Evolutionary conservation across 2,329 filamentous ascomycete genomes (phyloP), one percentile per base, ranked within the genome.

Genomic region (Colletotrichum sp.): DNA sequence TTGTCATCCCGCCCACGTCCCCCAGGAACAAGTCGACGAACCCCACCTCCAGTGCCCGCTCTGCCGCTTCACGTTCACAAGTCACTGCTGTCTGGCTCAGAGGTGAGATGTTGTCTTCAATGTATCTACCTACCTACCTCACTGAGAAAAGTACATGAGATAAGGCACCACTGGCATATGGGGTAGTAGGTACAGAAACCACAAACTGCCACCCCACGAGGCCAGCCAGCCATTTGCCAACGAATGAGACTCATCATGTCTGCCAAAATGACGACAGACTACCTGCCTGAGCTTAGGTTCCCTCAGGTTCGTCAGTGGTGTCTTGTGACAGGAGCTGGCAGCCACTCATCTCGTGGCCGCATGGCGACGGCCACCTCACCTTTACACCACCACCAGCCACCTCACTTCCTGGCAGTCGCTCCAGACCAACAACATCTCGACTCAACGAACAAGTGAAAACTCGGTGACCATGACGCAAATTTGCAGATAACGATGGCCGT

Each of bases 201-300:
- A 58, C 28, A 21, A 28, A 58, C 4, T 18, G 26, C 26, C 14
- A 28, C 21, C 55, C 55, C 21, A 58, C 24, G 26, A 58, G 26
- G 24, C 34, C 62, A 10, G 38, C 18, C 63, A 55, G 34, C 24
- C 30, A n/a, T 56, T 56, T 38, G 18, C 16, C 56, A 43, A 36
- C 71, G 65, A 73, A 73, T 71, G 8, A 59, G 36, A 71, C 21
- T 3, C 21, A 34, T 10, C 24, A 26, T 14, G 30, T 38, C 59
- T 74, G 59, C 43, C 34, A 48, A n/a, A 21, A 74, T 74, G 71
- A 74, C 59, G 67, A 48, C 58, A 71, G 21, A 56, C 24, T 21
- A 56, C 14, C 55, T 58, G 0, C 4, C 14, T 24, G 24, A 24
- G 24, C 58, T 14, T 30, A 12, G 30, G 26, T 61, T 62, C 30